A percentile compares a stretch with the other conserved stretches of the same genome.
phyloP scores from a whole-genome alignment of 768 basidiomycete genomes.

The Collybia mongolica region DNA sequence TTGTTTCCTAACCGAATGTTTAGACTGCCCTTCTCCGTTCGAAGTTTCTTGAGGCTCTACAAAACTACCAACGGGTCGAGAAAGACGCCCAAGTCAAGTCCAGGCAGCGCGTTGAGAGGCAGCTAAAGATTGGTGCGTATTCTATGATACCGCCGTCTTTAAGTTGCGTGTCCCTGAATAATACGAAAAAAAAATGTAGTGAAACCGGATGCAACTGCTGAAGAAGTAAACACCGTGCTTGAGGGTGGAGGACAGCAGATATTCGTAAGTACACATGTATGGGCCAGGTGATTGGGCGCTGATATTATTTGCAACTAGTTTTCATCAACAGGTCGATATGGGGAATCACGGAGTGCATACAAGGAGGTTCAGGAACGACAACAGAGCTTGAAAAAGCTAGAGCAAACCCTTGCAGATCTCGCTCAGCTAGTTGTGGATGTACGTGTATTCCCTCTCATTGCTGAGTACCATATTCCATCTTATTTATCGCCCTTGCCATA shows the following conservation, averaged over 20 bases:
- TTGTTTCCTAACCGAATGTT: background rate
- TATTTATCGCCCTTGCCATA: background rate
- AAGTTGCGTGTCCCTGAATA: no score
- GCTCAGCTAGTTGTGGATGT: constrained; percentile 88
- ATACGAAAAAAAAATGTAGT: constrained; percentile 37
- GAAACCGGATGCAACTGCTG: constrained; percentile 82
- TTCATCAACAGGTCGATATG: constrained; percentile 76
- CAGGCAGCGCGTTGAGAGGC: constrained; percentile 67
- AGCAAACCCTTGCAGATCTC: constrained; percentile 82
- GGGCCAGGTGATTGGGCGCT: constrained; percentile 1
- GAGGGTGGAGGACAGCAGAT: constrained; percentile 67
- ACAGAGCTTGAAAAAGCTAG: constrained; percentile 81
- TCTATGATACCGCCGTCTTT: no score
- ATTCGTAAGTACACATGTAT: constrained; percentile 48
- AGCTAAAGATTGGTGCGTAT: constrained; percentile 68
- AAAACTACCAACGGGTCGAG: constrained; percentile 76
- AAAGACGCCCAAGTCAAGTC: constrained; percentile 64
- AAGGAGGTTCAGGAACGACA: constrained; percentile 89
- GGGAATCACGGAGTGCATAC: constrained; percentile 77
- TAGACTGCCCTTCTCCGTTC: constrained; percentile 60
- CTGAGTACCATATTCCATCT: no score
- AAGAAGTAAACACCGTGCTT: constrained; percentile 73
- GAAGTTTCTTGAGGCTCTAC: constrained; percentile 75
- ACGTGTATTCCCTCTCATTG: no score
- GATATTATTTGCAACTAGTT: constrained; percentile 41